Conservation (phyloP, 208 protist species). For the Trichomonas gallinae region DNA sequence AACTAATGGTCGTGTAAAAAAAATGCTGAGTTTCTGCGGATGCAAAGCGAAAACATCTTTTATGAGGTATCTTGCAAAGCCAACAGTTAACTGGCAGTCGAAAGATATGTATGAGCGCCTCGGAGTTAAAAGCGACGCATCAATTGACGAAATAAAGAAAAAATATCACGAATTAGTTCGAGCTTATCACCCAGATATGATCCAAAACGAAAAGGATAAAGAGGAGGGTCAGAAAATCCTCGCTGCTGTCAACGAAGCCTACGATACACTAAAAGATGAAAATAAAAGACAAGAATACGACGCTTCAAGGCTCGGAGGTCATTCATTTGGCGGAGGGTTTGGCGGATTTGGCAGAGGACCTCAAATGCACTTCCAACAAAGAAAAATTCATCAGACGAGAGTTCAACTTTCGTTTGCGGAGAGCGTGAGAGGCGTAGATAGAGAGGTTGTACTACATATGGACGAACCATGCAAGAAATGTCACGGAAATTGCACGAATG, state of each 20-base stretch:
- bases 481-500: neutral
- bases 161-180: neutral
- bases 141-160: constrained; percentile 18
- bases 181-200: neutral
- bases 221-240: neutral
- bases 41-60: neutral
- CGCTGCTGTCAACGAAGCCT: neutral
- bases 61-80: neutral
- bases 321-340: neutral
- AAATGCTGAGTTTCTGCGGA: neutral
- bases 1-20: too few species aligned
- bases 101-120: neutral
- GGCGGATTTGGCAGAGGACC: neutral
- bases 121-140: neutral
- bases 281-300: neutral
- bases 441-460: neutral
- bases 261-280: constrained; percentile 6
- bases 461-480: neutral
- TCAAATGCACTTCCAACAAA: neutral
- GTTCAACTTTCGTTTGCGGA: neutral
- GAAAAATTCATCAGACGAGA: neutral
- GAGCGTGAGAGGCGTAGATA: neutral
- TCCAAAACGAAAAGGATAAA: neutral
- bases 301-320: neutral
- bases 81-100: neutral